Percentiles rank a stretch among this genome's conserved stretches.
phyloP scores from a whole-genome alignment of 75 land plant genomes.

The Cunninghamia lanceolata region DNA sequence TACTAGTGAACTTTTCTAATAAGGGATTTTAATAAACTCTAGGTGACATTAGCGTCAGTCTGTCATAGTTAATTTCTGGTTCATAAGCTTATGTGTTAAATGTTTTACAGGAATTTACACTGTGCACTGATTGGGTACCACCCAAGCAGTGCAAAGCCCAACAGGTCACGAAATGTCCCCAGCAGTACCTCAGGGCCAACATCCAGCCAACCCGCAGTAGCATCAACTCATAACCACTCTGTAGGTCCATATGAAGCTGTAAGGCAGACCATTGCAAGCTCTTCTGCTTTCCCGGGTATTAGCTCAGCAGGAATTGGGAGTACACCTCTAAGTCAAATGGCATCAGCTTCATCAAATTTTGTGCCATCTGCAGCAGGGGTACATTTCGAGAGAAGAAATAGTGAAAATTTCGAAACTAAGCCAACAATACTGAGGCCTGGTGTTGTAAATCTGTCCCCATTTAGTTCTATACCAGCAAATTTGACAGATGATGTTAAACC shows the following conservation, averaged over 20 bases:
- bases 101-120: conserved; percentile 8
- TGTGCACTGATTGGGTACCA: conserved; percentile 12
- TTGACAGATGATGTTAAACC: conserved; percentile 6
- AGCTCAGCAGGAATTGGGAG: not conserved
- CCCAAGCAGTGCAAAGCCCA: not conserved
- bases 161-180: conserved; percentile 1
- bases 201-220: not conserved
- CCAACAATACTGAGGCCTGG: not conserved
- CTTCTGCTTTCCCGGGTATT: not conserved
- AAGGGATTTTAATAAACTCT: not conserved
- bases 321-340: conserved; percentile 4
- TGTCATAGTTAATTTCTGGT: not conserved
- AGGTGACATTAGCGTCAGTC: not conserved
- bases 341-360: conserved; percentile 7
- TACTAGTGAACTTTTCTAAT: not conserved
- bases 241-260: not conserved
- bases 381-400: not conserved
- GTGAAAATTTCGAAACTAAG: not conserved
- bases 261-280: not conserved
- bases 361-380: not conserved
- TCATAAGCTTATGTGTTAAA: not conserved
- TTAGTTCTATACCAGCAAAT: not conserved
- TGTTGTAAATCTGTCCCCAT: not conserved
- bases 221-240: not conserved
- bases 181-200: not conserved